A percentile compares a stretch with the other conserved stretches of the same genome.
phyloP scores from a whole-genome alignment of 352 stramenopile species.

The Pythium chondricola region DNA sequence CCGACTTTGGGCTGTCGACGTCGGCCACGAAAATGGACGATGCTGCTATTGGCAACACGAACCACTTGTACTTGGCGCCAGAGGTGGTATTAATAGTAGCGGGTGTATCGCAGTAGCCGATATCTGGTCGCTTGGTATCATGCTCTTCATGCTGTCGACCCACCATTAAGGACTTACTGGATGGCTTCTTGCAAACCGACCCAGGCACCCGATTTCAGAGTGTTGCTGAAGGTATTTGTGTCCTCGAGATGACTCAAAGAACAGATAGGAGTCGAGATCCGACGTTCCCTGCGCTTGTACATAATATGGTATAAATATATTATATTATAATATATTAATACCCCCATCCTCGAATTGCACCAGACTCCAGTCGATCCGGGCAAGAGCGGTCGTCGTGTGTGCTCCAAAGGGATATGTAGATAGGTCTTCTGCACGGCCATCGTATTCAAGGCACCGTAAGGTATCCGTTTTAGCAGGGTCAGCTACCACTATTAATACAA shows the following conservation, averaged over 20 bases:
- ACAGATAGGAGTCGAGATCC: neutral
- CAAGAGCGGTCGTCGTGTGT: neutral
- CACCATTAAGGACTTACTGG: too few relatives aligned
- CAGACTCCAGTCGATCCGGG: too few relatives aligned
- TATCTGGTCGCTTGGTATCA: constrained; percentile 15
- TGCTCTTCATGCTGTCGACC: constrained; percentile 16
- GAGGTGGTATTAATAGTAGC: constrained; percentile 13
- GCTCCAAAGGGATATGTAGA: neutral
- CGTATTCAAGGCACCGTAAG: too few relatives aligned
- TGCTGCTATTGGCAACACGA: constrained; percentile 19
- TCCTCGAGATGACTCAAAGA: neutral
- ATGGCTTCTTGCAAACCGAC: too few relatives aligned
- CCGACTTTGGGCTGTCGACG: constrained; percentile 43
- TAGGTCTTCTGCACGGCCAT: too few relatives aligned
- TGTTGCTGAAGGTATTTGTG: constrained; percentile 1
- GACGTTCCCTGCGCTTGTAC: too few relatives aligned
- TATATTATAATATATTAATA: too few relatives aligned
- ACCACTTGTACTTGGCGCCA: constrained; percentile 27
- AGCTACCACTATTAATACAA: too few relatives aligned
- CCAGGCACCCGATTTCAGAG: constrained; percentile 2
- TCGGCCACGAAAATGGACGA: constrained; percentile 16
- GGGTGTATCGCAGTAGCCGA: constrained; percentile 11
- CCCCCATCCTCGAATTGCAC: too few relatives aligned
- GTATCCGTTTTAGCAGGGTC: too few relatives aligned
- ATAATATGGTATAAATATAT: too few relatives aligned